Evolutionary conservation across 352 stramenopile species (phyloP), one percentile per base, ranked within the genome.

Genomic region (Globisporangium recalcitrans): DNA sequence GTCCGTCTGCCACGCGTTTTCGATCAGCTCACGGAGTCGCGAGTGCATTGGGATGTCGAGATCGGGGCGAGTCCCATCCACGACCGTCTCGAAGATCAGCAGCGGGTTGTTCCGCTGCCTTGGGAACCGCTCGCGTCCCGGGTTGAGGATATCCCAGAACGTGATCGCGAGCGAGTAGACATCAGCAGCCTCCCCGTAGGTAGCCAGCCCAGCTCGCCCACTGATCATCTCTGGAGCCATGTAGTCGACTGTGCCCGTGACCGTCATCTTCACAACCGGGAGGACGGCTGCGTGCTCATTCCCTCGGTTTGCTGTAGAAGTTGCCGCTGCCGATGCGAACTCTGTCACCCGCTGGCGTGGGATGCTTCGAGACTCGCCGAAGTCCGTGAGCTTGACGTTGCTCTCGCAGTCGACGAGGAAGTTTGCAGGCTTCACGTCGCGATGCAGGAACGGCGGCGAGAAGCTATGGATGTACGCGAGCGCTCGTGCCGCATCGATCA

Each of bases 211-310:
- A 24, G 68, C 72, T 26, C 74, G 64, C 31, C 77, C 69, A 24
- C 62, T 62, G 58, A 93, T 85, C 68, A 93, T 70, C 58, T 93
- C 83, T 1, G 83, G 83, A 19, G 83, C 70, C 81, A 93, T 92
- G 69, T 89, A 91, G 59, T 74, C 69, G 26, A 90, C 77, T 1
- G 84, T 93, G 10, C 84, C 84, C 1, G 74, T 80, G 48, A 93
- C 80, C 4, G 76, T 82, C 77, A 87, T 87, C 47, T 79, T 79
- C 19, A 76, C 66, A 29, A 32, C 56, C 29, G 51, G 51, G 8
- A 58, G 54, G 6, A 42, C 40, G 21, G 11, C 24, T 19, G 44
- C 29, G 2, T 54, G 42, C 1, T 47, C 42, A 14, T 55, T 54
- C 32, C 27, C n/a, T 3, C 48, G n/a, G 38, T 16, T 53, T 29